Evolutionary conservation across 148 eudicot species (phyloP).

Genomic region (Arctostaphylos glauca): DNA sequence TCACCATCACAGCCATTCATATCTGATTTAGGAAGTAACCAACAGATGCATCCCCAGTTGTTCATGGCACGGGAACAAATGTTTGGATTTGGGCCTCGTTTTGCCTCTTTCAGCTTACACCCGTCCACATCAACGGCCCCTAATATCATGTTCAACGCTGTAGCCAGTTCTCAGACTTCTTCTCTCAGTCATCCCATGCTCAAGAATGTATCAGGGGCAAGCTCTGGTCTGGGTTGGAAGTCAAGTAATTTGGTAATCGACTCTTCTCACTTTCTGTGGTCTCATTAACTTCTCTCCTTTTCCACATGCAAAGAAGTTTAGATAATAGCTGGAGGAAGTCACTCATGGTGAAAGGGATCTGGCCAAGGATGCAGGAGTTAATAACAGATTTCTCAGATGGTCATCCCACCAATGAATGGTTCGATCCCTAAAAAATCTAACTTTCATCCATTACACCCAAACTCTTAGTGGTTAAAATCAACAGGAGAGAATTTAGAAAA

Average conservation of each 20-base stretch:
- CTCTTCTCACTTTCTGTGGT: not conserved
- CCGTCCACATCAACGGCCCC: slow-evolving; percentile 62
- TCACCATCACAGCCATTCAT: slow-evolving; percentile 33
- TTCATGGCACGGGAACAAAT: slow-evolving; percentile 26
- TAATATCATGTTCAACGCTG: slow-evolving; percentile 45
- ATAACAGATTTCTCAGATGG: no score
- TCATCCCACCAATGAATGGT: no score
- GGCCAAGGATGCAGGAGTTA: slow-evolving; percentile 6
- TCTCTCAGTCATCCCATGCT: slow-evolving; percentile 48
- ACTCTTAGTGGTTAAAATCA: no score
- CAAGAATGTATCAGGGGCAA: slow-evolving; percentile 48
- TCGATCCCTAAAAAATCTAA: no score
- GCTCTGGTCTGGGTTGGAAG: slow-evolving; percentile 43
- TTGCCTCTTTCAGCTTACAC: slow-evolving; percentile 77
- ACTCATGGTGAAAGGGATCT: not conserved
- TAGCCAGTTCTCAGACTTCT: slow-evolving; percentile 52
- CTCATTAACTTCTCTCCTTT: not conserved
- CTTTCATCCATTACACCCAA: no score
- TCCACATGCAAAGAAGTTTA: not conserved
- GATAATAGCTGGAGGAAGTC: not conserved
- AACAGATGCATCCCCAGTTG: slow-evolving; percentile 14
- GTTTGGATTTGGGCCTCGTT: slow-evolving; percentile 77
- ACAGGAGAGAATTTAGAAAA: no score
- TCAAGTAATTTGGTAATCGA: not conserved
- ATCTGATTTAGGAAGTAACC: slow-evolving; percentile 11